phyloP scores from a whole-genome alignment of 441 rosid genomes.

The Theobroma grandiflorum region DNA sequence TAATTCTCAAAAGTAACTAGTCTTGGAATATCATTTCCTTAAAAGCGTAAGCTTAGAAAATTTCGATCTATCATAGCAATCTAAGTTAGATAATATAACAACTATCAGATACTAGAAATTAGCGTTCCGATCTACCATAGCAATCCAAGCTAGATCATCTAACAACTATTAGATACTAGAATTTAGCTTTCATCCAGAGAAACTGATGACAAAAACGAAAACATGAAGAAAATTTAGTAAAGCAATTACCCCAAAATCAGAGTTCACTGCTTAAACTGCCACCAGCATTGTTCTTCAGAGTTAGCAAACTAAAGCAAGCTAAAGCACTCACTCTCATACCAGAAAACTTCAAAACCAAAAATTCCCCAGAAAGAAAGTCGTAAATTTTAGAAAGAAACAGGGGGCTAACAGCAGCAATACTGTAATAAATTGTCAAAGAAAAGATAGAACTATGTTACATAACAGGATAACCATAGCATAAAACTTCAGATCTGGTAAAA shows the following conservation, averaged over 20 bases:
- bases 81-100: not conserved
- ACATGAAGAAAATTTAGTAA: not conserved
- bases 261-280: not conserved
- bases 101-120: constrained; percentile 3
- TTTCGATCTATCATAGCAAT: not conserved
- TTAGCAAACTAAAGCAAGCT: constrained; percentile 19
- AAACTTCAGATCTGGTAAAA: constrained; percentile 44
- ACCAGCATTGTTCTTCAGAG: constrained; percentile 1
- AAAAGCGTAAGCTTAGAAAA: not conserved
- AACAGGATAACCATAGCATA: constrained; percentile 17
- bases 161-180: not conserved
- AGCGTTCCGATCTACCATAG: not conserved
- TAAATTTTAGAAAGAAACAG: constrained; percentile 7
- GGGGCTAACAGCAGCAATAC: constrained; percentile 11
- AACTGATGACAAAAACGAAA: not conserved
- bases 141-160: not conserved
- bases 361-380: constrained; percentile 6
- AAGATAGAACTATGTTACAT: not conserved
- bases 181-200: not conserved
- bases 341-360: constrained; percentile 20
- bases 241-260: constrained; percentile 6
- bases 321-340: constrained; percentile 13
- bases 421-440: constrained; percentile 3
- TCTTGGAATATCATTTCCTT: not conserved
- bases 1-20: not conserved